Evolutionary conservation across 306 rosid species (phyloP), one percentile per base, ranked within the genome.

Genomic region (Cucurbita argyrosperma): DNA sequence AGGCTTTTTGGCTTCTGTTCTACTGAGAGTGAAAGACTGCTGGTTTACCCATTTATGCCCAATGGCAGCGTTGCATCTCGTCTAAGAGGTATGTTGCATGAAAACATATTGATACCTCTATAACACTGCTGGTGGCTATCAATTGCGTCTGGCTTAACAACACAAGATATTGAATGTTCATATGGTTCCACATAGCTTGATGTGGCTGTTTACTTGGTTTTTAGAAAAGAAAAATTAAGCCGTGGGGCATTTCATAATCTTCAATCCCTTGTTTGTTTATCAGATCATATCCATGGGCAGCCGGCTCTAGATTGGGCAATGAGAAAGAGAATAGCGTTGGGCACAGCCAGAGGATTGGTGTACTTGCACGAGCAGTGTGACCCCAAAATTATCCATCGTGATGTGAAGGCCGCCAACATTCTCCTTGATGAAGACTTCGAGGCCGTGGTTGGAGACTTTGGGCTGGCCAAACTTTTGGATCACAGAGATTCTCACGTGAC

Each of bases 381-480:
- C 79, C 99, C 99, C 19, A 94, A 88, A 79, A 94, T 94, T 35
- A 94, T 94, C 54, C 99, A 94, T 84, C 96, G 99, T 1, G 97
- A 94, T 80, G 99, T 94, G 64, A 94, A 94, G 80, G 99, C 99
- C 0, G 99, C 99, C 72, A 94, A 94, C 77, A 91, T 94, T 66
- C 85, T 94, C 87, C 88, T 94, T 26, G 99, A 94, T 74, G 97
- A 88, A 88, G 97, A 89, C 74, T 91, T 88, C 37, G 99, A 94
- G 76, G 97, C 96, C 8, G 97, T 94, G 46, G 99, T 94, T 50
- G 99, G 99, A 77, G 99, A 94, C 85, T 94, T 94, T 39, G 99
- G 99, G 76, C 81, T 94, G 85, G 99, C 99, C 66, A 94, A 91
- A 84, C 99, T 94, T 83, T 74, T 94, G 75, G 99, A 94, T 84